Conservation (phyloP, 768 basidiomycete species). For the Lentinula detonsa region DNA sequence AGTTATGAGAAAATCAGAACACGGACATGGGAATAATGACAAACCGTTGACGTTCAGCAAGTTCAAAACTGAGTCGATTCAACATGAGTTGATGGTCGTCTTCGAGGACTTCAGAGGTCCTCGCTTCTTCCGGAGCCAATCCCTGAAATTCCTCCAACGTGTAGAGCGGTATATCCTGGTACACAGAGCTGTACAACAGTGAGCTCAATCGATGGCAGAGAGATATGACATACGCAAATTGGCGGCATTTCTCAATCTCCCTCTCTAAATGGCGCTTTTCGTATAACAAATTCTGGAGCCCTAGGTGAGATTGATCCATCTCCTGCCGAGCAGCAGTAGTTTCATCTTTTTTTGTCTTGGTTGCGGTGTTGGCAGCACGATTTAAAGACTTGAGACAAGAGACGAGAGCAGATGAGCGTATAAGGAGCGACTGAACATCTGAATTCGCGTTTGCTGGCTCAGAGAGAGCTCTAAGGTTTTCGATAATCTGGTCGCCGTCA, state of each 20-base stretch:
- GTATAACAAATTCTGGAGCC: conserved; percentile 81
- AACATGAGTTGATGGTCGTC: conserved; percentile 85
- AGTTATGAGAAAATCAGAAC: conserved; percentile 3
- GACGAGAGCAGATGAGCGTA: conserved; percentile 71
- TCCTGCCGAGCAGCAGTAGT: conserved; percentile 76
- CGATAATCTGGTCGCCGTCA: conserved; percentile 44
- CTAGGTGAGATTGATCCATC: conserved; percentile 87
- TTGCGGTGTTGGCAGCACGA: conserved; percentile 64
- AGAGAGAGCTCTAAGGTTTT: conserved; percentile 60
- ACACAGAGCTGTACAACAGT: conserved; percentile 57
- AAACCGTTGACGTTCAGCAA: conserved; percentile 83
- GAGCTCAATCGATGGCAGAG: not conserved
- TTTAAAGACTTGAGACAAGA: conserved; percentile 76
- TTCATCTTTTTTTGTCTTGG: conserved; percentile 62
- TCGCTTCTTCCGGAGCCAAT: conserved; percentile 65
- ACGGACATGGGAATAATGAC: conserved; percentile 15
- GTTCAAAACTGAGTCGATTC: conserved; percentile 81
- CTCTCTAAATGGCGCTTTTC: conserved; percentile 87
- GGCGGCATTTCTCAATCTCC: conserved; percentile 89
- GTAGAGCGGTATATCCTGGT: conserved; percentile 82
- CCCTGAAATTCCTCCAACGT: conserved; percentile 58
- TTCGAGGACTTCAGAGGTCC: conserved; percentile 51
- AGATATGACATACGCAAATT: conserved; percentile 67
- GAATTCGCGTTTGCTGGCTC: conserved; percentile 32
- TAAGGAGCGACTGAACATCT: conserved; percentile 48